Evolutionary conservation across 305 asterid species (phyloP), one percentile per base, ranked within the genome.

Genomic region (Striga hermonthica): DNA sequence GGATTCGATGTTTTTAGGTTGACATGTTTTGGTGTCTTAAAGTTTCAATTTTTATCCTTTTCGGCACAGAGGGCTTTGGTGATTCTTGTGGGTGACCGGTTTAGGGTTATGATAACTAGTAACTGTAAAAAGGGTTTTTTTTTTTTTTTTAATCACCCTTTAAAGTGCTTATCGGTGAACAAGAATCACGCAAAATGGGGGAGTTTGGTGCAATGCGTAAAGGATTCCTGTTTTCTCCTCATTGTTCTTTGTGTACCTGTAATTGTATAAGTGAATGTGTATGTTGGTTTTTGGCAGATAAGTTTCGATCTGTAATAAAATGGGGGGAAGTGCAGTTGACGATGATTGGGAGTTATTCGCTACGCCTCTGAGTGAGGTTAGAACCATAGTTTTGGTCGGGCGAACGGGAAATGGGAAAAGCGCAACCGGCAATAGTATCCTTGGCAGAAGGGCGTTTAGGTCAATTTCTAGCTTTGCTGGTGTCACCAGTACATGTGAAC

Each of bases 401-500:
- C 73, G 82, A 36, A 80, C 89, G 0, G 96, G 98, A 12, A 86
- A 81, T 60, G 98, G 98, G 0, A 91, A 91, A 67, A 88, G 96
- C 61, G 95, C 95, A 0, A 91, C 96, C 0, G 96, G 94, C 8
- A 91, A 88, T 66, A 83, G 88, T 65, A 81, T 91, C 31, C 72
- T 91, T 14, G 68, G 81, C 37, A 73, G 47, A 57, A 70, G 70
- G 71, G 82, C 78, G 45, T 88, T 91, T 80, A 78, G 60, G 52
- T 86, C 95, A 4, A 71, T 69, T 83, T 49, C 75, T 40, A 78
- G 86, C 78, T 75, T 79, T 0, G 77, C 81, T 63, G 90, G 86
- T 64, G 91, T 86, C 31, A 88, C 95, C 5, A 79, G 80, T 38
- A 79, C 84, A 7, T 88, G 88, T 69, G 86, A 91, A 68, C 62